Percentiles rank a stretch among this genome's conserved stretches.
Evolutionary conservation across 106 monocot species (phyloP).

Genomic region (Dendrobium officinale): DNA sequence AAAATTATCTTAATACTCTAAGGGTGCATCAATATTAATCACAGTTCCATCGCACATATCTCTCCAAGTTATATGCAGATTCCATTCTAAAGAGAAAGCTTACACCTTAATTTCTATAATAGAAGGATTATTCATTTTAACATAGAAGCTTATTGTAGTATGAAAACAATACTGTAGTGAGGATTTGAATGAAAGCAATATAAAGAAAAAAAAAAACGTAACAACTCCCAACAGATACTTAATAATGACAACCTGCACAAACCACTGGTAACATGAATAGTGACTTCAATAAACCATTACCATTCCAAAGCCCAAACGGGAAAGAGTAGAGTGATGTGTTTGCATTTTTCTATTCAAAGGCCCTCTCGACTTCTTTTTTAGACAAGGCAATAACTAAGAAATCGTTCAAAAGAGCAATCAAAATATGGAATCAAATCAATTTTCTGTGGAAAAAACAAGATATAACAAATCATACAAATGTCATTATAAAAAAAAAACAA

Average conservation of each 20-base stretch:
- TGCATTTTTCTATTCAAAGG: not conserved
- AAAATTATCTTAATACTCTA: not conserved
- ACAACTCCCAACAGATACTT: not conserved
- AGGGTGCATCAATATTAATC: not conserved
- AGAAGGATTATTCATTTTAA: not conserved
- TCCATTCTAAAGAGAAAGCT: not conserved
- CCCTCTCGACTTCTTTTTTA: not conserved
- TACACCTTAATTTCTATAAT: not conserved
- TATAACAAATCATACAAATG: not conserved
- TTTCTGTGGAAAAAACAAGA: not conserved
- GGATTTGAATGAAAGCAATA: not conserved
- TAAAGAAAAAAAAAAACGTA: not conserved
- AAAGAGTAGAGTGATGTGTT: not conserved
- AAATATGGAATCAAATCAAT: not conserved
- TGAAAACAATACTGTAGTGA: not conserved
- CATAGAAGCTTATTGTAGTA: not conserved
- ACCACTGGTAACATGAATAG: not conserved
- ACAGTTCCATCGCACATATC: not conserved
- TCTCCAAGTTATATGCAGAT: not conserved
- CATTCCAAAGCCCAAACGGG: not conserved
- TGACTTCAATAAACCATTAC: not conserved
- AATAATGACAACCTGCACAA: not conserved
- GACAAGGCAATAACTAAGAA: not conserved
- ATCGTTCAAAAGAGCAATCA: not conserved
- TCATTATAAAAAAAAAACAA: not conserved